Base-by-base conservation (phyloP, 2,329 filamentous ascomycete genomes). In the Ploettnerulaceae sp. region DNA sequence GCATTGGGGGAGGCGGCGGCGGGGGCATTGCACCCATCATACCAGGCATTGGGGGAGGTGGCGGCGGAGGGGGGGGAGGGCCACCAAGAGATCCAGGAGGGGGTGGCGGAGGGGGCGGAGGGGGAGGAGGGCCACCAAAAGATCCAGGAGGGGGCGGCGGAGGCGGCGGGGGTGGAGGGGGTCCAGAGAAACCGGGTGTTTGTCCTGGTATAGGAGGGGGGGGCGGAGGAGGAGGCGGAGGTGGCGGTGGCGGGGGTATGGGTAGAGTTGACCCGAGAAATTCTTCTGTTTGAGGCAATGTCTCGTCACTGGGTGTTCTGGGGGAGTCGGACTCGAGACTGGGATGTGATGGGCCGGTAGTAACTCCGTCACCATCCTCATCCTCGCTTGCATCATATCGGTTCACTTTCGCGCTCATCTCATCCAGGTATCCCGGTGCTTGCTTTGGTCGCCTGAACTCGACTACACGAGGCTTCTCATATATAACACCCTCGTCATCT, bases 321-420 rank as follows among this genome's bases (percentile, higher is more conserved):
- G 79, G 76, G 17, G 74, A 69, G 45, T 82, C 73, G 29, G 82
- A 81, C 54, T 89, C 84, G 51, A 88, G 69, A 66, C 84, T 88
- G 21, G 83, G 84, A 63, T 89, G 83, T 15, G 82, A 86, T 35
- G 85, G 79, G 20, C 83, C 86, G 26, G 85, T 88, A 1, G 84
- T 86, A 48, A 84, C 73, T 43, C 79, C 81, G 57, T 86, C 84
- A 32, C 74, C 79, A 31, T 67, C 69, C 44, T 64, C 63, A 41
- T 65, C 62, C 48, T 67, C 64, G 46, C 60, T 66, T 35, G 74
- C 84, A 61, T 86, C 86, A 59, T 81, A 79, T 51, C 71, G 79
- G 68, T 83, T 84, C 60, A 91, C 77, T 67, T 86, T 93, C 40
- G 82, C 78, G 25, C 81, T 77, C 56, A 95, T 83, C 66, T 95